These are phyloP conservation scores for Colletotrichum magnum DNA, from an alignment of 2,329 filamentous ascomycete genomes.

Conservation along the genomic window DNA sequence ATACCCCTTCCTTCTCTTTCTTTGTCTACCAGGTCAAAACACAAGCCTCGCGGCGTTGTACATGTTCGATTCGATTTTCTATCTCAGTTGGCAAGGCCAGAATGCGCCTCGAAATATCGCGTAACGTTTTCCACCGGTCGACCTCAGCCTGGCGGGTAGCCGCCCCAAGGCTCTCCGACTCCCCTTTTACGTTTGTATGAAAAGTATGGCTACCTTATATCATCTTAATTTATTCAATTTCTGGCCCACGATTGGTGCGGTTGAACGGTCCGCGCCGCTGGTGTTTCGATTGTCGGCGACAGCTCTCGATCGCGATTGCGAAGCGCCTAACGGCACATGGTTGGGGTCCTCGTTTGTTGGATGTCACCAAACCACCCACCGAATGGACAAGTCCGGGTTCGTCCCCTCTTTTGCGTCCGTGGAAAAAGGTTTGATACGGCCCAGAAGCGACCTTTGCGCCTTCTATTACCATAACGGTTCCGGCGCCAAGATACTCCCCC, in stretches of 20 bases:
- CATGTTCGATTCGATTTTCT: neutral
- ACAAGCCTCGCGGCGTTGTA: conserved; percentile 34
- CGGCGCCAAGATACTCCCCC: too few relatives aligned
- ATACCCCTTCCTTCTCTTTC: conserved; percentile 25
- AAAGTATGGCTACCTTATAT: conserved; percentile 1
- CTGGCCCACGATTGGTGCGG: neutral
- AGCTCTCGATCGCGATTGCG: conserved; percentile 17
- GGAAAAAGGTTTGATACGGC: too few relatives aligned
- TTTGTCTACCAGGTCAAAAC: conserved; percentile 13
- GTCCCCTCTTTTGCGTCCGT: too few relatives aligned
- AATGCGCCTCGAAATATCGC: conserved; percentile 17
- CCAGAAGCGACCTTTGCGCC: too few relatives aligned
- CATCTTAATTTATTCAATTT: neutral
- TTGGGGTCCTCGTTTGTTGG: too few relatives aligned
- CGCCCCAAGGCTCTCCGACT: neutral
- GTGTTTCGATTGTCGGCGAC: neutral
- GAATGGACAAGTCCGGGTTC: too few relatives aligned
- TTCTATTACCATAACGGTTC: too few relatives aligned
- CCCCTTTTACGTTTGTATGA: conserved; percentile 8
- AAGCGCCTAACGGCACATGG: conserved; percentile 8
- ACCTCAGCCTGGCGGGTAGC: neutral
- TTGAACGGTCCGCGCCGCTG: neutral
- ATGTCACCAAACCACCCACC: too few relatives aligned
- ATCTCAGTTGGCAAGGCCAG: conserved; percentile 8
- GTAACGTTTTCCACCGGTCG: conserved; percentile 15